Evolutionary conservation across 1,139 yeast genomes (phyloP), one percentile per base, ranked within the genome.

Genomic region (Meyerozyma sp.): DNA sequence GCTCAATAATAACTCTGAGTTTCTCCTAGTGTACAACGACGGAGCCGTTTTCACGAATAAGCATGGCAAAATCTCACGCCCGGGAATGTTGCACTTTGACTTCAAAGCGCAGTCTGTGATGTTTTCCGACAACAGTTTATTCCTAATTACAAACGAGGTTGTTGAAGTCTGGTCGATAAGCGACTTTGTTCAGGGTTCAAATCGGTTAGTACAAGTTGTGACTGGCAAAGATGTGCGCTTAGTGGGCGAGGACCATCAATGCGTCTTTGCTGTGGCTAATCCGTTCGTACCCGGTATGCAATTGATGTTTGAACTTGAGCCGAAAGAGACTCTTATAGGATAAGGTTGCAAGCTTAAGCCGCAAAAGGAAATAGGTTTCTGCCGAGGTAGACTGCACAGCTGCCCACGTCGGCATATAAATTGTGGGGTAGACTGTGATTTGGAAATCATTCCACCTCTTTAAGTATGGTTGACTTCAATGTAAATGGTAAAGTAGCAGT

Each of bases 31-130:
- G 34, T 89, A 86, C 63, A 84, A 78, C 47, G 83, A 83, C 46
- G 81, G 84, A 57, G 93, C 89, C 2, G 68, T 89, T 3, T 83
- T 82, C 50, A 75, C 84, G 46, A 84, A 85, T 59, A 77, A 79
- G 46, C 72, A 73, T 41, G 95, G 95, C 1, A 75, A 75, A 47
- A 65, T 86, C 38, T 74, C 82, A 7, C 67, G 86, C 27, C 72
- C 70, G 16, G 70, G 80, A 32, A 71, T 81, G 32, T 66, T 88
- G 25, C 75, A 78, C 43, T 81, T 85, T 57, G 81, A 81, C 44
- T 82, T 84, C 57, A 74, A 73, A 53, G 85, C 90, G 37, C 68
- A 71, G 18, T 63, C 73, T 2, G 79, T 83, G 6, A 75, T 84
- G 0, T 74, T 82, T 45, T 64, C 66, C 40, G 73, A 79, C 40